A percentile compares a stretch with the other conserved stretches of the same genome.
phyloP scores from a whole-genome alignment of 108 stramenopile genomes.

The Pseudonitzschia multiseries region DNA sequence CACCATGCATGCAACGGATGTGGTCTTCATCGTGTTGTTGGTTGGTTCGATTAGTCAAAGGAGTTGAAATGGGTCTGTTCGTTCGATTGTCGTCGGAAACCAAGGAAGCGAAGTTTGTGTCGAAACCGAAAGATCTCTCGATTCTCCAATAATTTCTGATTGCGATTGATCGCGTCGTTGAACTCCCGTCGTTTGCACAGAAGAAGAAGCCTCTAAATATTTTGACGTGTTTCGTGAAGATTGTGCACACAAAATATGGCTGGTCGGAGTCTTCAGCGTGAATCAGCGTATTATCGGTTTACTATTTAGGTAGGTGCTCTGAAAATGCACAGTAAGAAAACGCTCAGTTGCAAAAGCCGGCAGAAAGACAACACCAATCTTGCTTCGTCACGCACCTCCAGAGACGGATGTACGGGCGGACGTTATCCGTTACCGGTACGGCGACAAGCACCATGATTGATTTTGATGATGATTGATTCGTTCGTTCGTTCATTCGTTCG shows the following conservation, averaged over 20 bases:
- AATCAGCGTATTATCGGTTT: neutral
- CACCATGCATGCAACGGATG: neutral
- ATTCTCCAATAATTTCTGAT: too few species aligned
- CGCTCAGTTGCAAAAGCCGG: neutral
- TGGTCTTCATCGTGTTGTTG: slow-evolving; percentile 8
- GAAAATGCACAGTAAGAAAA: neutral
- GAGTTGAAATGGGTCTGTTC: neutral
- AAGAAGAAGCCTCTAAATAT: neutral
- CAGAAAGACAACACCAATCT: neutral
- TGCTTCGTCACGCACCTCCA: too few species aligned
- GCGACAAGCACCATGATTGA: too few species aligned
- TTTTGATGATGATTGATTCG: neutral
- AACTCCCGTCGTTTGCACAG: neutral
- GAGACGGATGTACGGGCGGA: too few species aligned
- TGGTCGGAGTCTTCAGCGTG: neutral
- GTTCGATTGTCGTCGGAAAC: neutral
- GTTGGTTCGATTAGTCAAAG: neutral
- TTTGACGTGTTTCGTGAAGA: neutral
- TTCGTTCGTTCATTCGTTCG: neutral
- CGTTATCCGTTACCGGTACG: too few species aligned
- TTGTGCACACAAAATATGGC: neutral
- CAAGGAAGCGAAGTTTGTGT: neutral
- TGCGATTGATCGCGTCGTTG: neutral
- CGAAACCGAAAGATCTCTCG: neutral
- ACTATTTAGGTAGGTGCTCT: neutral